Conservation (phyloP, 495 filamentous ascomycete genomes). For the Penicillium bovifimosum region DNA sequence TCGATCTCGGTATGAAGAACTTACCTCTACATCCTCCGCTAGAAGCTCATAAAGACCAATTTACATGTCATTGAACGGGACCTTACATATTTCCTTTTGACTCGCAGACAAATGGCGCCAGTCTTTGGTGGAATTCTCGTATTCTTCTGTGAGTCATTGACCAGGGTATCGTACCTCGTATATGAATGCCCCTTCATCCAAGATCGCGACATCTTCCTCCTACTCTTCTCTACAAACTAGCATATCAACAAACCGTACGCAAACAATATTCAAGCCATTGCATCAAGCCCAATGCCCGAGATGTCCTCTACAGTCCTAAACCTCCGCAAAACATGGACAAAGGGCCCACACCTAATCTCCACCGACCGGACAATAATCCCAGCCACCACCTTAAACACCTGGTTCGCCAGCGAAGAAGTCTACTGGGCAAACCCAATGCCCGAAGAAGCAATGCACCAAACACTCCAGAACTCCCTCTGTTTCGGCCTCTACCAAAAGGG, state of each 20-base stretch:
- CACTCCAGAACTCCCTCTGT: conserved; percentile 49
- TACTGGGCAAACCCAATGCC: conserved; percentile 50
- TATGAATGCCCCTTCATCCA: background rate
- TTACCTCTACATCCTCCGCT: background rate
- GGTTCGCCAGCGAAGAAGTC: conserved; percentile 45
- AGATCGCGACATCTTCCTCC: background rate
- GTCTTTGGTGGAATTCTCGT: background rate
- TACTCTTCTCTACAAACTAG: background rate
- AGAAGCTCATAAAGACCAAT: no score
- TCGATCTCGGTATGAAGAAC: no score
- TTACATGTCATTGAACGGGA: no score
- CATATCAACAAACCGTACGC: no score
- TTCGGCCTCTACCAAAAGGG: conserved; percentile 52
- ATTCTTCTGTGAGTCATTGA: background rate
- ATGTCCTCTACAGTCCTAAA: background rate
- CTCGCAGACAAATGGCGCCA: background rate
- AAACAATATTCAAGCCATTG: no score
- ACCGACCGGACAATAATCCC: conserved; percentile 46
- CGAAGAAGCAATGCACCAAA: conserved; percentile 34
- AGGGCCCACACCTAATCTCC: conserved; percentile 41
- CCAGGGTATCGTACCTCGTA: background rate
- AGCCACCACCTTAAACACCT: conserved; percentile 43
- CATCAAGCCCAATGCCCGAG: background rate
- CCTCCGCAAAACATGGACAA: conserved; percentile 15
- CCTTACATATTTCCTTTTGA: no score